phyloP scores from a whole-genome alignment of 768 basidiomycete species.

The Hericium erinaceus region DNA sequence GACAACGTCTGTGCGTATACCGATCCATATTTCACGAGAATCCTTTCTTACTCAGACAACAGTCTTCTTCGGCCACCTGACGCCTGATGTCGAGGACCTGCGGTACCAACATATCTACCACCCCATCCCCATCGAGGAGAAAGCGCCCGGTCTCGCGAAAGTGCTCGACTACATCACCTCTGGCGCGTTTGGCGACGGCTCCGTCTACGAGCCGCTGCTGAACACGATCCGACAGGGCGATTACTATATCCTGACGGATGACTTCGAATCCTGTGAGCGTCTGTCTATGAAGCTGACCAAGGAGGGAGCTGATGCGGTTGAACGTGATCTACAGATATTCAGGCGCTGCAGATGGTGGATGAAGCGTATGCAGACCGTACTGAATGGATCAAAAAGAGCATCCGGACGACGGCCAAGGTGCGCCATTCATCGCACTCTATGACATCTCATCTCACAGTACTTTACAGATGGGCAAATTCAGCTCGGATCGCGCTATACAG shows the following conservation, averaged over 20 bases:
- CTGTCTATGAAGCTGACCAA: background rate
- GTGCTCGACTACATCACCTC: conserved; percentile 70
- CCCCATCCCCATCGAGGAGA: conserved; percentile 69
- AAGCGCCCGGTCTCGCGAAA: conserved; percentile 72
- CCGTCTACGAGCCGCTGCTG: conserved; percentile 79
- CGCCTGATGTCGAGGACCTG: conserved; percentile 79
- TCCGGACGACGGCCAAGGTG: conserved; percentile 72
- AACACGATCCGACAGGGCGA: conserved; percentile 73
- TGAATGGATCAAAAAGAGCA: conserved; percentile 90
- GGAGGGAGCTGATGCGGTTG: background rate
- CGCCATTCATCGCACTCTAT: background rate
- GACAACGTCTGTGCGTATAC: conserved; percentile 75
- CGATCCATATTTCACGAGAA: background rate
- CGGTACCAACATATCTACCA: conserved; percentile 83
- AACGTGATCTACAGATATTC: conserved; percentile 44
- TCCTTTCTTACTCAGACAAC: background rate
- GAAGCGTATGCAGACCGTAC: conserved; percentile 75
- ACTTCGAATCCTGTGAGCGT: conserved; percentile 82
- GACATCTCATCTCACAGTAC: background rate
- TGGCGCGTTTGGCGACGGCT: conserved; percentile 73
- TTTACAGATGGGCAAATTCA: conserved; percentile 88
- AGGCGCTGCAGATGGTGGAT: conserved; percentile 81
- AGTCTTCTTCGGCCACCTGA: conserved; percentile 90
- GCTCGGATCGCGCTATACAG: conserved; percentile 85
- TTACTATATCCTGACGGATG: conserved; percentile 79